phyloP scores from a whole-genome alignment of 345 rosid genomes.

The Moricandia arvensis region DNA sequence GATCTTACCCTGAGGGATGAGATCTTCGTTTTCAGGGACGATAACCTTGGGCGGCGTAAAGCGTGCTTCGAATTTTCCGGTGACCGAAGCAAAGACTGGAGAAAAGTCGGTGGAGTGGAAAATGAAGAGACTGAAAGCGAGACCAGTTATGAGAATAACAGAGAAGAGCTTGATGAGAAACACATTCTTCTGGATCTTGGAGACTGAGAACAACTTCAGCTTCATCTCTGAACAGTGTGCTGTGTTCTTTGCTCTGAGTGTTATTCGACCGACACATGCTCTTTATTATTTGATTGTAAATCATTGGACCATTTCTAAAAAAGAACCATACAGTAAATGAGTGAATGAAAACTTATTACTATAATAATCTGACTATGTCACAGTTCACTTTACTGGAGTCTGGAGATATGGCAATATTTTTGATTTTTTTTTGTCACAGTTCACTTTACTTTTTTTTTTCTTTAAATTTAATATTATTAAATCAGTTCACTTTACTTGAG shows the following conservation, averaged over 20 bases:
- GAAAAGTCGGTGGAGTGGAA: slow-evolving; percentile 28
- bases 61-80: slow-evolving; percentile 27
- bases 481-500: no score
- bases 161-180: slow-evolving; percentile 54
- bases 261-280: slow-evolving; percentile 23
- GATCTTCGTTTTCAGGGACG: slow-evolving; percentile 52
- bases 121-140: slow-evolving; percentile 59
- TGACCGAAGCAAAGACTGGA: slow-evolving; percentile 26
- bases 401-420: not conserved
- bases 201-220: slow-evolving; percentile 40
- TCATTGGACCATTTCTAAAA: slow-evolving; percentile 34
- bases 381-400: not conserved
- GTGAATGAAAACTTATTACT: not conserved
- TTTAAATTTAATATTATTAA: no score
- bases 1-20: slow-evolving; percentile 50
- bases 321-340: not conserved
- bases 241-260: not conserved
- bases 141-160: slow-evolving; percentile 48
- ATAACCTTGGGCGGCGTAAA: slow-evolving; percentile 14
- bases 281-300: slow-evolving; percentile 1
- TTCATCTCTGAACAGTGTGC: slow-evolving; percentile 45
- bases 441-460: no score
- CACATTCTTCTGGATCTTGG: slow-evolving; percentile 46
- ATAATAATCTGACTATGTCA: not conserved
- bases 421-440: no score